Evolutionary conservation across 345 rosid genomes (phyloP).

Genomic region (Carallia brachiata): DNA sequence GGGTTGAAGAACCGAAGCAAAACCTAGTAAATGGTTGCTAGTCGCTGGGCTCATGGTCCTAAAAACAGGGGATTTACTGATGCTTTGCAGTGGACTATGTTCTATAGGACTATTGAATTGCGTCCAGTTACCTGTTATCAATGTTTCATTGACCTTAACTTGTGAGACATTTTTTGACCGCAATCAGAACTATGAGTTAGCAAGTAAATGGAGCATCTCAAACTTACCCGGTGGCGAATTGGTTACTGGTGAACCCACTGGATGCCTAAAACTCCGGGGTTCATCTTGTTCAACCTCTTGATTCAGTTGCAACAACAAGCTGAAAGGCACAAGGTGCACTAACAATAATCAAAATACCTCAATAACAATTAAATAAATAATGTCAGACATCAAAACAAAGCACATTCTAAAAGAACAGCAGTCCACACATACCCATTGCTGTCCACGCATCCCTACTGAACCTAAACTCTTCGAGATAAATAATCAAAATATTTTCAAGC

Average conservation of each 20-base stretch:
- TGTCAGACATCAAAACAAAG: background rate
- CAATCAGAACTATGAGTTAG: background rate
- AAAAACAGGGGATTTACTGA: slow-evolving; percentile 60
- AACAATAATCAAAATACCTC: background rate
- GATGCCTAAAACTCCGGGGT: slow-evolving; percentile 58
- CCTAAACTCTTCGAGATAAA: too few relatives aligned
- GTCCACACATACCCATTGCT: background rate
- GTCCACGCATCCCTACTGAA: background rate
- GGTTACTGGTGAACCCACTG: slow-evolving; percentile 64
- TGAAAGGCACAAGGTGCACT: slow-evolving; percentile 27
- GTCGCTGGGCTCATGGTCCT: slow-evolving; percentile 51
- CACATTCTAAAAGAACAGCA: background rate
- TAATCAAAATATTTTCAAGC: too few relatives aligned
- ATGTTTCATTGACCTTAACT: slow-evolving; percentile 15
- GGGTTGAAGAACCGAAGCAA: slow-evolving; percentile 83
- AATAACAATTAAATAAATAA: background rate
- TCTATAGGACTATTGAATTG: slow-evolving; percentile 68
- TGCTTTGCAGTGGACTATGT: slow-evolving; percentile 53
- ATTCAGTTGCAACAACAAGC: slow-evolving; percentile 65
- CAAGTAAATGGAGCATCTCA: background rate
- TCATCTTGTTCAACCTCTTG: slow-evolving; percentile 86
- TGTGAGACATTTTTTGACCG: slow-evolving; percentile 3
- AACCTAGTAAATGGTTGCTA: slow-evolving; percentile 57
- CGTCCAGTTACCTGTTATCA: slow-evolving; percentile 68
- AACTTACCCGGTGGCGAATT: slow-evolving; percentile 84